Evolutionary conservation across 345 rosid species (phyloP), one percentile per base, ranked within the genome.

Genomic region (Euclidium syriacum): DNA sequence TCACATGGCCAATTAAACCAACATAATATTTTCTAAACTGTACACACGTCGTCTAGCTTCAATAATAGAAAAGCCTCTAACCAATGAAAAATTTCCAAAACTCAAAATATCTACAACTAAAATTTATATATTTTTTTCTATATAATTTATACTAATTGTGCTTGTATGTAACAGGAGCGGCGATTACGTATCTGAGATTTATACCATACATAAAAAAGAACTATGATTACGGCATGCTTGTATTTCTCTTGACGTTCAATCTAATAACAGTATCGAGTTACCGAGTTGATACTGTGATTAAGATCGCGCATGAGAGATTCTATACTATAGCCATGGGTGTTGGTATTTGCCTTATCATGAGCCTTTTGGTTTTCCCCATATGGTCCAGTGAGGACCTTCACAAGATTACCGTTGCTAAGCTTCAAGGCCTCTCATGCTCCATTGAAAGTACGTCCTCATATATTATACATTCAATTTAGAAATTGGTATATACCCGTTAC

Each of bases 371-470:
- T 19, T 80, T 84, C 41, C 98, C 94, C 2, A 80, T 49, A 57
- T 91, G 96, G 96, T 87, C 98, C 0, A 86, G 91, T 5, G 85
- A 85, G 68, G 87, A 85, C 52, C 91, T 90, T 35, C 95, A 90
- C 11, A 81, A 75, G 36, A 65, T 78, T 55, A 83, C 91, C 2
- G 82, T 74, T 0, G 52, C 42, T 55, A 91, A 85, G 76, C 78
- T 91, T 20, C 83, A 84, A 81, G 86, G 83, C 14, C 83, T 87
- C 0, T 90, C 86, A 5, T 73, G 48, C n/a, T 85, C 79, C 20
- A 83, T 87, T 1, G 82, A 85, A 77, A 90, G 95, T 83, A 67
- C 12, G 17, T 6, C 12, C 16, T 49, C 20, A 4, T 26, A 4
- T 55, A 15, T 20, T 0, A 16, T 34, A 34, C 11, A 54, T 46